Conservation (phyloP, 2,329 filamentous ascomycete species). For the Cladophialophora chaetospira region DNA sequence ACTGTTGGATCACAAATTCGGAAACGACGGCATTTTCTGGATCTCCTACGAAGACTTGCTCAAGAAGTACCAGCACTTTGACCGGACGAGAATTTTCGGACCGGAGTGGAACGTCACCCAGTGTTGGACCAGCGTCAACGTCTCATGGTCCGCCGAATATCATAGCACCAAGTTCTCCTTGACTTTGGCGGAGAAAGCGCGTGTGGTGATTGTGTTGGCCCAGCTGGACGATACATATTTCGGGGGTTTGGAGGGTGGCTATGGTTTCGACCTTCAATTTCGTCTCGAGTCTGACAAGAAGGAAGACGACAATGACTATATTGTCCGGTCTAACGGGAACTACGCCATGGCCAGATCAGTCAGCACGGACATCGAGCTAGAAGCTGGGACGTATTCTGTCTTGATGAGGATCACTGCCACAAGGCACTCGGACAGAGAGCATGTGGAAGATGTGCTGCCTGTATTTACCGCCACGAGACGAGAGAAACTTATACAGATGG, state of each 20-base stretch:
- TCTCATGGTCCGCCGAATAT: slow-evolving; percentile 62
- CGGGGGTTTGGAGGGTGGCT: slow-evolving; percentile 58
- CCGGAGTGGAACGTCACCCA: slow-evolving; percentile 63
- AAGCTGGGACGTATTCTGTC: slow-evolving; percentile 73
- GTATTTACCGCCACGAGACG: slow-evolving; percentile 63
- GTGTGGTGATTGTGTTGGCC: slow-evolving; percentile 60
- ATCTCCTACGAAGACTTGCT: slow-evolving; percentile 62
- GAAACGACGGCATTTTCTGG: slow-evolving; percentile 71
- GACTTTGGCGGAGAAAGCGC: slow-evolving; percentile 53
- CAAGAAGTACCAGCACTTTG: slow-evolving; percentile 60
- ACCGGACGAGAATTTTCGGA: slow-evolving; percentile 62
- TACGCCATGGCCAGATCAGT: slow-evolving; percentile 71
- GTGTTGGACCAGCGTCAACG: slow-evolving; percentile 62
- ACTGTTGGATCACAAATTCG: slow-evolving; percentile 71
- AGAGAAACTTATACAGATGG: slow-evolving; percentile 66
- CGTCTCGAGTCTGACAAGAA: slow-evolving; percentile 54
- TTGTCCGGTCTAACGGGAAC: slow-evolving; percentile 58
- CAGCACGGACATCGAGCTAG: slow-evolving; percentile 73
- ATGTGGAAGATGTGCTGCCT: slow-evolving; percentile 61
- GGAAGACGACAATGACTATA: slow-evolving; percentile 60
- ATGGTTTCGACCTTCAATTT: slow-evolving; percentile 60
- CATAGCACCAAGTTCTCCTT: slow-evolving; percentile 62
- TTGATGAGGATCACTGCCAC: slow-evolving; percentile 73
- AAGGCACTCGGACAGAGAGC: slow-evolving; percentile 52
- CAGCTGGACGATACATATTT: slow-evolving; percentile 66